Conservation (phyloP, 2,329 filamentous ascomycete species). For the Alternaria conjuncta region DNA sequence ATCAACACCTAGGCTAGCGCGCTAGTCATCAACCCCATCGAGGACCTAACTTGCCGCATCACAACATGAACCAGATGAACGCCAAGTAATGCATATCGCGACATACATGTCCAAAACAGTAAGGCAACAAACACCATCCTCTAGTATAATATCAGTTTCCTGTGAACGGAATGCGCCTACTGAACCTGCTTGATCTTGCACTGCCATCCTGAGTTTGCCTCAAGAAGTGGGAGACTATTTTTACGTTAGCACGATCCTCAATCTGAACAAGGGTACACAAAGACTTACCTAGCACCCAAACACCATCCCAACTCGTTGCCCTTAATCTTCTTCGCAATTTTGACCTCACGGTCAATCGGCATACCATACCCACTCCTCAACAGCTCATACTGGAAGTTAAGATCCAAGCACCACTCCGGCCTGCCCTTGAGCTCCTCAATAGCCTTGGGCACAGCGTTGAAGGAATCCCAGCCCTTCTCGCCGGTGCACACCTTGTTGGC, state of each 20-base stretch:
- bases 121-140: background rate
- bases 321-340: constrained; percentile 99
- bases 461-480: constrained; percentile 78
- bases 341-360: constrained; percentile 94
- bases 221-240: constrained; percentile 78
- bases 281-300: constrained; percentile 84
- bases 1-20: background rate
- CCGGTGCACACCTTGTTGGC: constrained; percentile 85
- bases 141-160: fast-evolving
- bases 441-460: constrained; percentile 76
- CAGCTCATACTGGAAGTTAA: constrained; percentile 95
- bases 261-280: fast-evolving
- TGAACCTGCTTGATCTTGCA: constrained; percentile 80
- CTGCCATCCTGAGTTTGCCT: constrained; percentile 83
- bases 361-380: constrained; percentile 97
- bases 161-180: constrained; percentile 3
- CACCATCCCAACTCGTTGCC: constrained; percentile 98
- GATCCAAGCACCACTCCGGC: constrained; percentile 90
- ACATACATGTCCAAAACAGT: background rate
- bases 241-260: constrained; percentile 45
- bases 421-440: constrained; percentile 79
- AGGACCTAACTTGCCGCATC: background rate
- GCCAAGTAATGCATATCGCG: background rate
- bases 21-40: background rate
- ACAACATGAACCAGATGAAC: background rate